Percentiles rank a stretch among this genome's conserved stretches.
These are phyloP conservation scores for Ogataea trehaloabstinens DNA, from an alignment of 805 yeast genomes.

Conservation along the genomic window DNA sequence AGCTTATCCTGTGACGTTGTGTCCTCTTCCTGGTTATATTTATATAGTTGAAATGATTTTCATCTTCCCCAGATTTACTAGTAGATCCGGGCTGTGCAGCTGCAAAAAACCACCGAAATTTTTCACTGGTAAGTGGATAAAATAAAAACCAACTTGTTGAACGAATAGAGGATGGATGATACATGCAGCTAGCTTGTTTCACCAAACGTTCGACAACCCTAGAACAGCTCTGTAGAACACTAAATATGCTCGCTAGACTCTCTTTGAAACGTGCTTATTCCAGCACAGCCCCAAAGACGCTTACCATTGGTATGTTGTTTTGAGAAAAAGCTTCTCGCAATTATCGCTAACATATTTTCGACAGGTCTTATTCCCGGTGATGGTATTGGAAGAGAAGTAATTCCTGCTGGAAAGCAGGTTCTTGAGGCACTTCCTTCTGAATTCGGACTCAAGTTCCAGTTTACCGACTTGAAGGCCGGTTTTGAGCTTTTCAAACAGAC, in stretches of 20 bases:
- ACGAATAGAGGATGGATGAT: no score
- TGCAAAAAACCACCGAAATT: no score
- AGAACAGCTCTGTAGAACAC: no score
- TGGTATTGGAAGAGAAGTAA: slow-evolving; percentile 96
- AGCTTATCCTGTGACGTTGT: slow-evolving; percentile 21
- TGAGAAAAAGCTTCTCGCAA: slow-evolving; percentile 5
- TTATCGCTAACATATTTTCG: slow-evolving; percentile 10
- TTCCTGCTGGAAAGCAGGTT: slow-evolving; percentile 91
- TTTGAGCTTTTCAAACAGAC: slow-evolving; percentile 90
- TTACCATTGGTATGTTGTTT: slow-evolving; percentile 45
- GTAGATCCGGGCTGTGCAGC: not conserved
- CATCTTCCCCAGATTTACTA: not conserved
- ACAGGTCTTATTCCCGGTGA: slow-evolving; percentile 85
- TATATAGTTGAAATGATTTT: not conserved
- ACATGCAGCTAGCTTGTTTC: no score
- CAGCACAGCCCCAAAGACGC: slow-evolving; percentile 41
- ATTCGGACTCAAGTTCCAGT: slow-evolving; percentile 77
- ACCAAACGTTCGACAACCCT: no score
- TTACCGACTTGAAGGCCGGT: slow-evolving; percentile 89
- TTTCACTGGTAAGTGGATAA: no score
- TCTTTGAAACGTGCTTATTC: slow-evolving; percentile 31
- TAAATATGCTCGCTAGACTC: slow-evolving; percentile 23
- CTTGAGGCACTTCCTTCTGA: slow-evolving; percentile 78
- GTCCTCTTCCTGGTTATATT: not conserved
- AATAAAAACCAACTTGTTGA: no score